Evolutionary conservation across 2,329 filamentous ascomycete species (phyloP), one percentile per base, ranked within the genome.

Genomic region (Leptographium lundbergii): DNA sequence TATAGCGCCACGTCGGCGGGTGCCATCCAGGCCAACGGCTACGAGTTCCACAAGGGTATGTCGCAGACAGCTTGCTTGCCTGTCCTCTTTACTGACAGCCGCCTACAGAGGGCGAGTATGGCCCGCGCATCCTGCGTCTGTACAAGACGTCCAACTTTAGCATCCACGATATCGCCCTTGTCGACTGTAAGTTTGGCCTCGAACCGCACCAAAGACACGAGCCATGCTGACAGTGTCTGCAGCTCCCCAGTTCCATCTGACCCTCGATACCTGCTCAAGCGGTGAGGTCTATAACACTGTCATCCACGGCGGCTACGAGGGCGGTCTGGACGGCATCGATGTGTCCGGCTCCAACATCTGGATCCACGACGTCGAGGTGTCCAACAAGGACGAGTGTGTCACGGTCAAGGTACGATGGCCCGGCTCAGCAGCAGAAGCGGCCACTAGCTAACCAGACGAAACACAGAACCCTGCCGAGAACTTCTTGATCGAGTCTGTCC

Each of bases 321-420:
- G 78, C 36, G 77, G 76, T 32, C 71, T 82, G 6, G 81, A 84
- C 65, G 81, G 81, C 3, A 73, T 83, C 59, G 77, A 82, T 65
- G 72, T 82, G 4, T 80, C 73, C 70, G 74, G 75, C 14, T 74
- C 67, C 52, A 82, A 83, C 63, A 75, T 82, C 57, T 80, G 77
- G 75, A 70, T 82, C 54, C 81, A 84, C 65, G 81, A 84, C 66
- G 72, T 83, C 51, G 77, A 78, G 70, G 80, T 84, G 6, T 81
- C 81, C 27, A 84, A 84, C 74, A 82, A 81, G 68, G 79, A 84
- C 65, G 81, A 84, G 66, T 82, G 63, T 27, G 63, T 64, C 22
- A 64, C 63, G 7, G 55, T 64, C 61, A 64, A 60, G 57, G 53
- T 54, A n/a, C 10, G 34, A 14, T 32, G 50, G 1, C 3, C 50